phyloP scores from a whole-genome alignment of 768 basidiomycete species.

The Tylopilus cervinicoccineus region DNA sequence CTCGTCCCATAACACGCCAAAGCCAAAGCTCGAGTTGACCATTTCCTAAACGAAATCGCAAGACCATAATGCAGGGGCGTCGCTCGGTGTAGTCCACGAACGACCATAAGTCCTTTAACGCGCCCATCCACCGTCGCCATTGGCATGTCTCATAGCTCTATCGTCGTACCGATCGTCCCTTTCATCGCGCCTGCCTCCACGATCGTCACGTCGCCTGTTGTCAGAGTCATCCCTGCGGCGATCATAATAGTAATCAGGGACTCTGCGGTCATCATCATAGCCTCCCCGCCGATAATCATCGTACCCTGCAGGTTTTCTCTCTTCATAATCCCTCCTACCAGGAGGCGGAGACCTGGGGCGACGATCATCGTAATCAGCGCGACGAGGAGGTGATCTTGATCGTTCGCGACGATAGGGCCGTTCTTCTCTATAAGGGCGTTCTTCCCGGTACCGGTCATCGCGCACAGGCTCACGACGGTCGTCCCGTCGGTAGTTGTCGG shows the following conservation, averaged over 20 bases:
- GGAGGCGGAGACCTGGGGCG: slow-evolving; percentile 76
- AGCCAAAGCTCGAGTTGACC: slow-evolving; percentile 37
- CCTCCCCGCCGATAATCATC: slow-evolving; percentile 84
- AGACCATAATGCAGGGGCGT: slow-evolving; percentile 33
- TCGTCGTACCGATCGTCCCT: slow-evolving; percentile 82
- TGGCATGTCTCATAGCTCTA: slow-evolving; percentile 65
- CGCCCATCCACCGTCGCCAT: slow-evolving; percentile 75
- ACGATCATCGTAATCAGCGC: slow-evolving; percentile 70
- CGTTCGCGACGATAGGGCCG: slow-evolving; percentile 66
- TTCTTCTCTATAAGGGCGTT: slow-evolving; percentile 51
- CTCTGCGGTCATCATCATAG: slow-evolving; percentile 75
- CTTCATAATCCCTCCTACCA: slow-evolving; percentile 75
- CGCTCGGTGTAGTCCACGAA: slow-evolving; percentile 32
- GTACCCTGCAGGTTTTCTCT: slow-evolving; percentile 89
- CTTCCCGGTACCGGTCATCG: slow-evolving; percentile 58
- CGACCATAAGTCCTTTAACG: slow-evolving; percentile 51
- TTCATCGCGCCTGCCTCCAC: slow-evolving; percentile 74
- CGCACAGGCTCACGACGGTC: slow-evolving; percentile 57
- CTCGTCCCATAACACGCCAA: slow-evolving; percentile 35
- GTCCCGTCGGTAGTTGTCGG: slow-evolving; percentile 75
- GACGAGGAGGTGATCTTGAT: slow-evolving; percentile 77
- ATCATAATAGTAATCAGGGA: slow-evolving; percentile 83
- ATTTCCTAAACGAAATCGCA: slow-evolving; percentile 51
- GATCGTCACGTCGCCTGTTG: slow-evolving; percentile 56
- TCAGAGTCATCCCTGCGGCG: slow-evolving; percentile 78